A percentile compares a stretch with the other conserved stretches of the same genome.
phyloP scores from a whole-genome alignment of 306 rosid species.

The Ochetophila trinervis region DNA sequence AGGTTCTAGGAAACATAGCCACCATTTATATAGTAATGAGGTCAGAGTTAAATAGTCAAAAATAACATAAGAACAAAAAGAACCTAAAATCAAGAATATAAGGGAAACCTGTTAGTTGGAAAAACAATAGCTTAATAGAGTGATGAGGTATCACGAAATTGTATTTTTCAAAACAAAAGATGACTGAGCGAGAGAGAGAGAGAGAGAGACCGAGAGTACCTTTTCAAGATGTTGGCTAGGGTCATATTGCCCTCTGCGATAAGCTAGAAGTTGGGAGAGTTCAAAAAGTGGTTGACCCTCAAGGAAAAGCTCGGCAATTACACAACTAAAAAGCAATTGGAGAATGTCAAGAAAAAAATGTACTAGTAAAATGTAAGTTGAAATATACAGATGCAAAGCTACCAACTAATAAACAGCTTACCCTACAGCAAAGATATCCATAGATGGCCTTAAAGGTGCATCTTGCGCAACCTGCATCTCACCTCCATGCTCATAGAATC shows the following conservation, averaged over 20 bases:
- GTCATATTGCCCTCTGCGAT: constrained; percentile 97
- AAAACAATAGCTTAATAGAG: background rate
- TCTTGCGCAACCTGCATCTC: constrained; percentile 91
- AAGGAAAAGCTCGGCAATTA: constrained; percentile 95
- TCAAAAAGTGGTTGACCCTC: constrained; percentile 97
- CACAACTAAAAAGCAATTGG: constrained; percentile 53
- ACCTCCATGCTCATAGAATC: constrained; percentile 97
- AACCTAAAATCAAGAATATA: background rate
- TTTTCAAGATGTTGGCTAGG: constrained; percentile 93
- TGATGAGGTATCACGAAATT: background rate
- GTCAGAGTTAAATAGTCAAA: background rate
- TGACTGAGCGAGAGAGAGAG: background rate
- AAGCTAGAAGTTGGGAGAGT: constrained; percentile 92
- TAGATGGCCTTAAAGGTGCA: constrained; percentile 77
- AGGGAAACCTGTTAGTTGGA: background rate
- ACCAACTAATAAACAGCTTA: constrained; percentile 34
- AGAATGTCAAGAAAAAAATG: background rate
- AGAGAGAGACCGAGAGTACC: constrained; percentile 42
- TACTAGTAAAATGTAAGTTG: background rate
- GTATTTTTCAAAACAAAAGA: background rate
- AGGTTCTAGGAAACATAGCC: background rate
- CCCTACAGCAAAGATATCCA: constrained; percentile 98
- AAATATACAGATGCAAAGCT: background rate
- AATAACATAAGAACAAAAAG: constrained; percentile 6
- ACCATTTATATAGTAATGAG: constrained; percentile 13